Percentiles rank a stretch among this genome's conserved stretches.
These are phyloP conservation scores for Parastagonospora avenae DNA, from an alignment of 2,329 filamentous ascomycete genomes.

Conservation along the genomic window DNA sequence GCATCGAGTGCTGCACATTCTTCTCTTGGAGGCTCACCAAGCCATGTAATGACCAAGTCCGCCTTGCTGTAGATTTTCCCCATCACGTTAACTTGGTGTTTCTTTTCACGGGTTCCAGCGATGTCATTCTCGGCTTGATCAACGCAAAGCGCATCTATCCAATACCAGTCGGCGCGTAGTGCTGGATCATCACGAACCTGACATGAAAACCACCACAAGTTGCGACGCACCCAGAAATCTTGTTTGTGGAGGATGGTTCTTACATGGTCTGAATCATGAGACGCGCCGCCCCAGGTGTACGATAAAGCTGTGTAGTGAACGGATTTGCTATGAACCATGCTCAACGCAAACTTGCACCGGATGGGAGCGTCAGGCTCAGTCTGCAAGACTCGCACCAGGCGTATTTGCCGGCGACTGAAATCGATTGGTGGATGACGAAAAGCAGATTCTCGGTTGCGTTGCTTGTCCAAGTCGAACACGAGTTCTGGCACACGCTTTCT, in stretches of 20 bases:
- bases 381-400: neutral
- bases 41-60: slow-evolving; percentile 5
- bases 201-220: slow-evolving; percentile 11
- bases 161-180: slow-evolving; percentile 3
- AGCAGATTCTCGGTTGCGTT: neutral
- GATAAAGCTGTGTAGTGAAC: slow-evolving; percentile 32
- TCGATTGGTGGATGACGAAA: slow-evolving; percentile 1
- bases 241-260: slow-evolving; percentile 5
- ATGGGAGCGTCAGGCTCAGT: neutral
- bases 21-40: slow-evolving; percentile 18
- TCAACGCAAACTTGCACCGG: neutral
- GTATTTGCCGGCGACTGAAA: neutral
- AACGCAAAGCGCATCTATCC: slow-evolving; percentile 37
- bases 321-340: neutral
- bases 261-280: slow-evolving; percentile 9
- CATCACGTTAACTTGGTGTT: slow-evolving; percentile 22
- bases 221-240: slow-evolving; percentile 9
- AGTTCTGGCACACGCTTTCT: too few relatives aligned
- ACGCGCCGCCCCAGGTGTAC: slow-evolving; percentile 35
- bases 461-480: neutral
- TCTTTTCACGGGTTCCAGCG: slow-evolving; percentile 10
- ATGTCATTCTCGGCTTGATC: slow-evolving; percentile 13
- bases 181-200: slow-evolving; percentile 5
- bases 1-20: neutral
- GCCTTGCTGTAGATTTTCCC: slow-evolving; percentile 14